Conservation (phyloP, 2,329 filamentous ascomycete genomes). For the Aspergillus quadricinctus region DNA sequence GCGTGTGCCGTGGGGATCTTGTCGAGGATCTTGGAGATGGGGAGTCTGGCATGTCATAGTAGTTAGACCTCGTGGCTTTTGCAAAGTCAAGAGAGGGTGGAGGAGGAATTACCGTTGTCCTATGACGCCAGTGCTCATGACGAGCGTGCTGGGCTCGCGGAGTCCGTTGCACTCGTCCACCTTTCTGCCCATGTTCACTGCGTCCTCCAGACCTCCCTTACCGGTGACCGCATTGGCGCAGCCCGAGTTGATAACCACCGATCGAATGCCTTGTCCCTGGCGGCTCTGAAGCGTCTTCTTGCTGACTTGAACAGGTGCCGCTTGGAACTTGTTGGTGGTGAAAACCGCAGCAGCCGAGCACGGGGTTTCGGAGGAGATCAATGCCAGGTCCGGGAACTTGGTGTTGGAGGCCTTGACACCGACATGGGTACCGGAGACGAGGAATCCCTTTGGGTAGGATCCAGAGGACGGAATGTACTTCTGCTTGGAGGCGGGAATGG, state of each 20-base stretch:
- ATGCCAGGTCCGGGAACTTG: slow-evolving; percentile 81
- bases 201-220: slow-evolving; percentile 82
- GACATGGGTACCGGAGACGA: slow-evolving; percentile 79
- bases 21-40: slow-evolving; percentile 82
- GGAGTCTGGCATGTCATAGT: slow-evolving; percentile 53
- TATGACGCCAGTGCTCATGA: slow-evolving; percentile 98
- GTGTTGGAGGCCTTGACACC: slow-evolving; percentile 94
- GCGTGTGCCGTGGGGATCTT: slow-evolving; percentile 73
- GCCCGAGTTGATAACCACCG: slow-evolving; percentile 88
- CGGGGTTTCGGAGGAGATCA: slow-evolving; percentile 80
- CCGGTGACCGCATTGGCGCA: slow-evolving; percentile 97
- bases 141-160: slow-evolving; percentile 63
- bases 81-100: neutral
- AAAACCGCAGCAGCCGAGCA: slow-evolving; percentile 89
- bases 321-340: slow-evolving; percentile 97
- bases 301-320: slow-evolving; percentile 86
- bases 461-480: slow-evolving; percentile 85
- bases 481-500: slow-evolving; percentile 72
- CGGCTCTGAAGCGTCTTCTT: slow-evolving; percentile 64
- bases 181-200: slow-evolving; percentile 71
- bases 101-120: slow-evolving; percentile 64
- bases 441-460: slow-evolving; percentile 86
- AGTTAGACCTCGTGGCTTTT: neutral
- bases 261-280: slow-evolving; percentile 66
- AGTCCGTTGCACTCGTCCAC: slow-evolving; percentile 65